Base-by-base conservation (phyloP, 192 early-diverging fungal genomes). In the Spizellomyces sp. region DNA sequence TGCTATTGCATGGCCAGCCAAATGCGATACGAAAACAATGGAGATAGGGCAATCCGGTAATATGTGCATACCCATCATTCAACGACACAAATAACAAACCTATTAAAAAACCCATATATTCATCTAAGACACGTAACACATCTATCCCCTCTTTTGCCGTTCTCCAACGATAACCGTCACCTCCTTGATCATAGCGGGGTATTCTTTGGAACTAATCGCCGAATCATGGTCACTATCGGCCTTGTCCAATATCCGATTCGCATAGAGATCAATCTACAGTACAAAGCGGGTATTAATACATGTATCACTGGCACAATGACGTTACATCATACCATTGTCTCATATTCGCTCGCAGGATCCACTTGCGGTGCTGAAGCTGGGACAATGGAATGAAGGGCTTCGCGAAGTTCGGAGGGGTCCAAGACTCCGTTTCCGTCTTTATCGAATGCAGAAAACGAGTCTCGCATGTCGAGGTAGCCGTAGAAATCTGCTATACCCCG, bases 371-470 rank as follows among this genome's bases (percentile, higher is more conserved):
- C 17, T 5, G 57, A 21, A 14, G 66, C 15, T 10, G 50, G 50
- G 8, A 83, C 59, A 12, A 83, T 70, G 5, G 50, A 22, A 9
- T 75, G 62, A 45, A 83, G 64, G n/a, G 74, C 81, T 5, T 67
- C 70, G 7, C 63, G 42, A 8, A 85, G 21, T 70, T 85, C 83
- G 5, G 10, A 21, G 43, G n/a, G 41, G 61, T 81, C 80, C 42
- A 85, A 74, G 15, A 71, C 52, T 14, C 85, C 85, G 64, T 86
- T 77, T 43, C 71, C 73, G 69, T 86, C 79, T 48, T 52, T 67
- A 64, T 86, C 85, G 75, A 86, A 84, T 9, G 47, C 67, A 44
- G 55, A 48, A 60, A 86, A 86, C 56, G 82, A 77, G 48, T 86
- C 85, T 1, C 71, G 73, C 62, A 70, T 59, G 64, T 86, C 85